Evolutionary conservation across 352 stramenopile species (phyloP).

Genomic region (Phytophthora rubi): DNA sequence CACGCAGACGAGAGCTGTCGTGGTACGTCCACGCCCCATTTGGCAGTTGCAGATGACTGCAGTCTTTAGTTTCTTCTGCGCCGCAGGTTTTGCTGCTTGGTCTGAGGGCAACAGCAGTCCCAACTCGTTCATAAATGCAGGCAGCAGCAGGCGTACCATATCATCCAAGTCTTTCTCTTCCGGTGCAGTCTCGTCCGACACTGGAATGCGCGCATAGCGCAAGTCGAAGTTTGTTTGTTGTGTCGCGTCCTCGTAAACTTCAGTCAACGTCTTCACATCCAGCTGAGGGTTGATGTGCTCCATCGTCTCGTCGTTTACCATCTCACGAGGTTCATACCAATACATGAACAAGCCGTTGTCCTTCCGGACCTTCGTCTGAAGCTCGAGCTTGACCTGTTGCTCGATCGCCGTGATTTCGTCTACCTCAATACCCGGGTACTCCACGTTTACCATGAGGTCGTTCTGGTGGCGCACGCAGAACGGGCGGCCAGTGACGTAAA

Average conservation of each 20-base stretch:
- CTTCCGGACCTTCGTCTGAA: conserved; percentile 76
- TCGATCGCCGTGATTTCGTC: conserved; percentile 90
- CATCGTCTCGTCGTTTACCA: conserved; percentile 85
- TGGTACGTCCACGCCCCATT: conserved; percentile 89
- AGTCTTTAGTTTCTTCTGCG: conserved; percentile 46
- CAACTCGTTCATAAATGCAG: conserved; percentile 71
- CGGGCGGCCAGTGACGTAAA: conserved; percentile 88
- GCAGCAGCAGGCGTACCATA: conserved; percentile 76
- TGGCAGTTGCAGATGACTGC: conserved; percentile 92
- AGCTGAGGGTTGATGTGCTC: conserved; percentile 74
- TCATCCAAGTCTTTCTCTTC: conserved; percentile 92
- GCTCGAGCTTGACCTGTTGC: conserved; percentile 82
- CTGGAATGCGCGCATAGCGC: conserved; percentile 82
- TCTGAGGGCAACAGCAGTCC: conserved; percentile 35
- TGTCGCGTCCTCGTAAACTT: conserved; percentile 73
- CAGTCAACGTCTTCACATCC: conserved; percentile 79
- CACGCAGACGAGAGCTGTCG: conserved; percentile 87
- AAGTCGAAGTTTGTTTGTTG: conserved; percentile 63
- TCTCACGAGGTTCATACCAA: conserved; percentile 79
- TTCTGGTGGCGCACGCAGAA: conserved; percentile 87
- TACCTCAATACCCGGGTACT: conserved; percentile 90
- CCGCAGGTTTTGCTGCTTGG: background rate
- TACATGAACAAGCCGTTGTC: conserved; percentile 87
- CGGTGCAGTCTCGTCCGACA: conserved; percentile 91
- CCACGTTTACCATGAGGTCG: conserved; percentile 87